A percentile compares a stretch with the other conserved stretches of the same genome.
Evolutionary conservation across 2,329 filamentous ascomycete genomes (phyloP).

Genomic region (Microcyclospora tardicrescens): DNA sequence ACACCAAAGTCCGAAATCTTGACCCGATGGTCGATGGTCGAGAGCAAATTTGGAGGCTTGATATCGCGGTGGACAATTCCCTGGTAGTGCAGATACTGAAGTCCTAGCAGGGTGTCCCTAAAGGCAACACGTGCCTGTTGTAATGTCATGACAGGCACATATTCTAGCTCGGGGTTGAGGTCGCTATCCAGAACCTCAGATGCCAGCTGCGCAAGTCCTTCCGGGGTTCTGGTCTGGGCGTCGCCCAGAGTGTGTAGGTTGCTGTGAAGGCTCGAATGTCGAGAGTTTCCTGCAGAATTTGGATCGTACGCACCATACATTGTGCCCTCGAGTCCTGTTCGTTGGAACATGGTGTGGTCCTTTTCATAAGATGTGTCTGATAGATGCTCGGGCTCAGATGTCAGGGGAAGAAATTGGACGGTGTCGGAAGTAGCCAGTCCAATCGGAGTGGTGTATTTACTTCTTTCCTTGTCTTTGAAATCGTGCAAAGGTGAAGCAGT

Average conservation of each 20-base stretch:
- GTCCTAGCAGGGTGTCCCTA: conserved; percentile 78
- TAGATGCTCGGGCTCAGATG: conserved; percentile 14
- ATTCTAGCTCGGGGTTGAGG: conserved; percentile 77
- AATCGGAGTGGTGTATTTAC: no score
- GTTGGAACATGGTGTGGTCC: conserved; percentile 7
- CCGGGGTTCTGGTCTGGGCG: conserved; percentile 30
- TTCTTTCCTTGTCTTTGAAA: no score
- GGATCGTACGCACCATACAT: conserved; percentile 62
- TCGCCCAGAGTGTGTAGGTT: conserved; percentile 57
- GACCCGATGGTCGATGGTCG: conserved; percentile 70
- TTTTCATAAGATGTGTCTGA: conserved; percentile 8
- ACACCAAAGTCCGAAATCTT: conserved; percentile 99
- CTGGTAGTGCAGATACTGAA: conserved; percentile 66
- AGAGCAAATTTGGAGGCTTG: conserved; percentile 67
- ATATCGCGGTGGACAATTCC: conserved; percentile 40
- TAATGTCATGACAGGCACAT: conserved; percentile 85
- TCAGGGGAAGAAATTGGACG: conserved; percentile 13
- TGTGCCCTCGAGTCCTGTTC: conserved; percentile 56
- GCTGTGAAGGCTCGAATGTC: conserved; percentile 71
- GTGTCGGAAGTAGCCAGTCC: no score
- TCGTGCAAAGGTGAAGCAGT: conserved; percentile 10
- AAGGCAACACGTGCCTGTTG: conserved; percentile 73
- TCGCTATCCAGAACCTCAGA: conserved; percentile 44
- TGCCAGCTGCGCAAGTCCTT: conserved; percentile 31
- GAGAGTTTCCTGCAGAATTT: conserved; percentile 24